These are phyloP conservation scores for Albifimbria verrucaria DNA, from an alignment of 2,329 filamentous ascomycete genomes.

Conservation along the genomic window DNA sequence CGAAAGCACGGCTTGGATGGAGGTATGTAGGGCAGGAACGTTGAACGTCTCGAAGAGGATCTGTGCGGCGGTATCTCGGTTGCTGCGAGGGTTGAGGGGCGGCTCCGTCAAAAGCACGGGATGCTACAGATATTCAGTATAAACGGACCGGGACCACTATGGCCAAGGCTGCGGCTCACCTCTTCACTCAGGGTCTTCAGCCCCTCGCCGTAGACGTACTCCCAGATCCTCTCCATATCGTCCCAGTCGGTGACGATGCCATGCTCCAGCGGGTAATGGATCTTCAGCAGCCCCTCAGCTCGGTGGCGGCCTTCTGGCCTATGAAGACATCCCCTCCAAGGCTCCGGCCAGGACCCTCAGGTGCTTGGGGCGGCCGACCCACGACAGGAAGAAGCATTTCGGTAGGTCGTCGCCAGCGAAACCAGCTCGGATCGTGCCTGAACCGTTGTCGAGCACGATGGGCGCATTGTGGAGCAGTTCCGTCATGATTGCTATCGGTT, in stretches of 20 bases:
- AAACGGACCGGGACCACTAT: background rate
- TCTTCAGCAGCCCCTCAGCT: constrained; percentile 89
- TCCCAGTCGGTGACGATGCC: constrained; percentile 99
- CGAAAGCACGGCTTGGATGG: constrained; percentile 93
- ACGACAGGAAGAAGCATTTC: constrained; percentile 96
- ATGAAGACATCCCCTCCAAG: constrained; percentile 97
- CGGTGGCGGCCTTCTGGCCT: constrained; percentile 80
- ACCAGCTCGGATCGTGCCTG: constrained; percentile 92
- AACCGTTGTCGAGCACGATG: constrained; percentile 98
- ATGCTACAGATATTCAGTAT: constrained; percentile 53
- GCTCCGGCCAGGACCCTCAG: constrained; percentile 92
- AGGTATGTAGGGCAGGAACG: constrained; percentile 92
- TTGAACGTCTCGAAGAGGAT: constrained; percentile 99
- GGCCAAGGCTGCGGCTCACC: constrained; percentile 40
- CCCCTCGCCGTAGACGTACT: constrained; percentile 94
- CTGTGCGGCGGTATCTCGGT: constrained; percentile 94
- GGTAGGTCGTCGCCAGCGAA: constrained; percentile 95
- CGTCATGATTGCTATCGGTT: constrained; percentile 44
- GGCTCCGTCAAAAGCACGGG: constrained; percentile 95
- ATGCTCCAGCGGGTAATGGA: constrained; percentile 92
- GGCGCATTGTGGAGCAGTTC: constrained; percentile 87
- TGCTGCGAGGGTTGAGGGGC: constrained; percentile 89
- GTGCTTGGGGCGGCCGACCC: constrained; percentile 94
- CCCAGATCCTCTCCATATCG: constrained; percentile 99
- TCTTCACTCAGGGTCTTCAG: constrained; percentile 97